Conservation (phyloP, 345 rosid species). For the Boechera stricta region DNA sequence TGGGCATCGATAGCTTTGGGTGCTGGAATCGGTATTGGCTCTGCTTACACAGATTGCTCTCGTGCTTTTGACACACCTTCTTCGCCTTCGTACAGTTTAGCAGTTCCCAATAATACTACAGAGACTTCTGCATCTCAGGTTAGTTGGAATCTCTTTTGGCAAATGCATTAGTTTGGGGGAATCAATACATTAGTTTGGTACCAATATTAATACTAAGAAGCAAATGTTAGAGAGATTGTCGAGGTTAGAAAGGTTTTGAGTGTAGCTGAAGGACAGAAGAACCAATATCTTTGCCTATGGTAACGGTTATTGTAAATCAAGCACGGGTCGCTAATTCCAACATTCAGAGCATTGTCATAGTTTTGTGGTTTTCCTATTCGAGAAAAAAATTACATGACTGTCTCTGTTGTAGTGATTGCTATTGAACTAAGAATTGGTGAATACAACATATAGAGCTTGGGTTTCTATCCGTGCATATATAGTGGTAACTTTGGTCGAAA, state of each 20-base stretch:
- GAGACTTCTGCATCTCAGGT: conserved; percentile 59
- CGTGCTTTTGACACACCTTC: conserved; percentile 40
- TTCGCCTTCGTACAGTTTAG: conserved; percentile 47
- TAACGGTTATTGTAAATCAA: not conserved
- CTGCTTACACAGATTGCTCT: conserved; percentile 44
- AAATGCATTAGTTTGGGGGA: not conserved
- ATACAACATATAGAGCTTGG: not conserved
- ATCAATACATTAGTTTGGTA: not conserved
- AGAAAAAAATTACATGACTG: not conserved
- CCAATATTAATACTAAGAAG: not conserved
- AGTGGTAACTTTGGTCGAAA: not conserved
- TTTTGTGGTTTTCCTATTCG: not conserved
- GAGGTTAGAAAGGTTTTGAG: not conserved
- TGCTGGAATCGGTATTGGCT: conserved; percentile 48
- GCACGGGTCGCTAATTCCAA: not conserved
- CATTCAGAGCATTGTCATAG: not conserved
- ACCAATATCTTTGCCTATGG: not conserved
- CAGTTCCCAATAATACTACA: conserved; percentile 48
- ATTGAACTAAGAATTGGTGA: not conserved
- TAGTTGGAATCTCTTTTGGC: not conserved
- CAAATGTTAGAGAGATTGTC: not conserved
- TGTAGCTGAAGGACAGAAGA: not conserved
- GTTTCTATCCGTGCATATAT: not conserved
- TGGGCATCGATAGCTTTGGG: conserved; percentile 48
- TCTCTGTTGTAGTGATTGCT: not conserved